Evolutionary conservation across 176 grass and related monocot genomes (phyloP), one percentile per base, ranked within the genome.

Genomic region (Carex littledalei): DNA sequence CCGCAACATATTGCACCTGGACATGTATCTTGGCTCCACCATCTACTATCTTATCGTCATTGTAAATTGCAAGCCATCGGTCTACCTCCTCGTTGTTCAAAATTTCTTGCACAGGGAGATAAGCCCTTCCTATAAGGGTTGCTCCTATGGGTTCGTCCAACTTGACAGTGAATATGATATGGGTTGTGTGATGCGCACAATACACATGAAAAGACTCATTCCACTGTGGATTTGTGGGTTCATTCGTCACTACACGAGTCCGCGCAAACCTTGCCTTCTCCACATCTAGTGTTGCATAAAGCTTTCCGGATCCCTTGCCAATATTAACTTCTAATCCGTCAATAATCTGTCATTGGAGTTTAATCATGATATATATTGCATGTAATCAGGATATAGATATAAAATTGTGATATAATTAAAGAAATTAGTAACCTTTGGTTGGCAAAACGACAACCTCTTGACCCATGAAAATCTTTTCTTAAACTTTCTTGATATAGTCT

Each of bases 201-300:
- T 98, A 94, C 80, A 98, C 73, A 67, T 85, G 84, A 83, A 98
- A 98, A 3, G 89, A 88, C 80, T 98, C 95, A 16, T 91, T 1
- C 95, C 95, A 98, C 1, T 0, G 22, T 14, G 91, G 89, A 15
- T 72, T 57, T 32, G 18, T 57, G 3, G 3, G 21, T 16, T 89
- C 84, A 3, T 75, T 34, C 20, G 54, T 41, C 0, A 87, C 0
- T 70, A 89, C 26, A 15, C 91, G 82, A 11, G 95, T 98, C 47
- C 92, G 91, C 1, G 78, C 92, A 1, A 94, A 84, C 8, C 92
- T 89, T 1, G 95, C 93, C 88, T 93, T 98, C 87, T 98, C 91
- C 84, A 98, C 87, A 87, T 94, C 95, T 50, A 98, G 64, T 81
- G 95, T 98, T 84, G 92, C 95, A 52, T 93, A 94, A 14, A 98